Evolutionary conservation across 306 rosid species (phyloP).

Genomic region (Prunus mongolica): DNA sequence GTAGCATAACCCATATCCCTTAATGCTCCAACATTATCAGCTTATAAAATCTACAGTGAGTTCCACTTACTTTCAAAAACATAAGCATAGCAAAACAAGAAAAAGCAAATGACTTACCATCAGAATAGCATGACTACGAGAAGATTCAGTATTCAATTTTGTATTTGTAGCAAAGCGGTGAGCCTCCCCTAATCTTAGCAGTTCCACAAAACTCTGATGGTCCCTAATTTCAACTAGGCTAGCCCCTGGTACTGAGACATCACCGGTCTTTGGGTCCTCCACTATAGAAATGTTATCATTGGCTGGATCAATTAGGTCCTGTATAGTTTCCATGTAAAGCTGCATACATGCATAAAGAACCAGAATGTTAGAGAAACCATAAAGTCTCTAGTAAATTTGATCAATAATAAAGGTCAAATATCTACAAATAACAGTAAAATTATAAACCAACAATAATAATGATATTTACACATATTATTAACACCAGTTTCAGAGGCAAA

Average conservation of each 20-base stretch:
- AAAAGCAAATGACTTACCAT: conserved; percentile 50
- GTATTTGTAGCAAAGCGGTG: conserved; percentile 98
- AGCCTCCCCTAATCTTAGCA: conserved; percentile 87
- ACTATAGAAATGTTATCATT: conserved; percentile 85
- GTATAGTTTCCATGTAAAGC: conserved; percentile 99
- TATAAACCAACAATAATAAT: conserved; percentile 6
- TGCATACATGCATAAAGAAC: conserved; percentile 33
- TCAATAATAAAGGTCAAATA: conserved; percentile 4
- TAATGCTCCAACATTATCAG: conserved; percentile 22
- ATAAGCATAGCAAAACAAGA: conserved; percentile 24
- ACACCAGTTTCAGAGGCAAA: conserved; percentile 15
- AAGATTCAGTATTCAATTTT: conserved; percentile 91
- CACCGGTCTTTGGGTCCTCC: conserved; percentile 97
- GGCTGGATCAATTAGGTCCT: conserved; percentile 89
- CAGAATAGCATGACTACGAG: conserved; percentile 97
- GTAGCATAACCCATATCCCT: conserved; percentile 20
- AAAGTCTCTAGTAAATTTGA: conserved; percentile 10
- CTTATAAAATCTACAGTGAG: conserved; percentile 10
- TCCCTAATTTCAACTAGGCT: conserved; percentile 78
- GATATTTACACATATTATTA: neutral
- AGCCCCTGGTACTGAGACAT: conserved; percentile 96
- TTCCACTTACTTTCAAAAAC: conserved; percentile 23
- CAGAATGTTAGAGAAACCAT: conserved; percentile 15
- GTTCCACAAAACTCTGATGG: conserved; percentile 79
- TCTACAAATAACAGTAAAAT: neutral